These are phyloP conservation scores for Zea luxurians DNA, from an alignment of 176 grass and related monocot genomes.

Conservation along the genomic window DNA sequence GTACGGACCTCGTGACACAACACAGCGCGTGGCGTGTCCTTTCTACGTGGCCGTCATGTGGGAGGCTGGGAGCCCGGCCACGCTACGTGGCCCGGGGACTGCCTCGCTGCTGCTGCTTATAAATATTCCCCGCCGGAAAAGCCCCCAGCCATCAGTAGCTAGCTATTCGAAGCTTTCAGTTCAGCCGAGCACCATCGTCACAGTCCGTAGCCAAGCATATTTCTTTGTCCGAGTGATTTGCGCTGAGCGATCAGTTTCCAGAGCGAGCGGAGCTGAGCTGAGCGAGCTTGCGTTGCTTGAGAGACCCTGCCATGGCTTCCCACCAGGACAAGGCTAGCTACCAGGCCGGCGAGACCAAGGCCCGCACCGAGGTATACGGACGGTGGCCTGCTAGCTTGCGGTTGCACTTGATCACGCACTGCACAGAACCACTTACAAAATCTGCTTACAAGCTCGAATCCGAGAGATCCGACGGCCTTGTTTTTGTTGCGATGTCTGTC, in stretches of 20 bases:
- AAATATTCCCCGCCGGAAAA: background rate
- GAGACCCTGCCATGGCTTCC: conserved; percentile 54
- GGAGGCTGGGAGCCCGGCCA: background rate
- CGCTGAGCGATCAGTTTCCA: background rate
- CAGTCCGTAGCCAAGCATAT: background rate
- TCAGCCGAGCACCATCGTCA: background rate
- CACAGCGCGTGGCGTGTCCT: conserved; percentile 38
- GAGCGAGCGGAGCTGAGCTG: too few species aligned
- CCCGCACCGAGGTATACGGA: conserved; percentile 41
- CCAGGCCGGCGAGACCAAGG: conserved; percentile 72
- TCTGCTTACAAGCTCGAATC: too few species aligned
- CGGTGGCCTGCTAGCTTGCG: too few species aligned
- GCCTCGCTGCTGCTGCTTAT: background rate
- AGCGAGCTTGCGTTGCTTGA: background rate
- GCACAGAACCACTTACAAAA: background rate
- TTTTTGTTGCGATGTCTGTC: too few species aligned
- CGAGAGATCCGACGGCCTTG: too few species aligned
- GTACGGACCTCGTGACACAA: background rate
- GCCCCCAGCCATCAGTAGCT: background rate
- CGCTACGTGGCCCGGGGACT: conserved; percentile 30
- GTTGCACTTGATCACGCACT: background rate
- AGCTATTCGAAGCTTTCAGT: background rate
- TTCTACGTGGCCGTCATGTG: conserved; percentile 44
- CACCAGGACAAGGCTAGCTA: conserved; percentile 50
- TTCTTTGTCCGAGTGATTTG: background rate